A percentile compares a stretch with the other conserved stretches of the same genome.
Evolutionary conservation across 2,329 filamentous ascomycete species (phyloP).

Genomic region (Pezicula neosporulosa): DNA sequence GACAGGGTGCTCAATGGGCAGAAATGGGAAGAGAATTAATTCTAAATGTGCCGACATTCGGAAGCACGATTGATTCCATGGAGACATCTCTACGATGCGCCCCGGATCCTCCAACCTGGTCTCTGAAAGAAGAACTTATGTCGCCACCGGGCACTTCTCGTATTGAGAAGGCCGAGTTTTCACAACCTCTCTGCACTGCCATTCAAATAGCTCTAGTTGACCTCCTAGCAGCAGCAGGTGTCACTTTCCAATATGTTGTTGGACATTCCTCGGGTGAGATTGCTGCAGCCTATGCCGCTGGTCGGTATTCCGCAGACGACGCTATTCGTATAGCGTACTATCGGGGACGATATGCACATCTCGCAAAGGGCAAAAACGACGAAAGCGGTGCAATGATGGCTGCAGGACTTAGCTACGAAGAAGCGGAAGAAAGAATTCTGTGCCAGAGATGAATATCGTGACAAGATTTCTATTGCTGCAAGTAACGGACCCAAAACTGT

Average conservation of each 20-base stretch:
- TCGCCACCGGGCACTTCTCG: background rate
- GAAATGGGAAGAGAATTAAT: conserved; percentile 8
- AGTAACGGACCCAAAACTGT: conserved; percentile 13
- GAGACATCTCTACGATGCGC: background rate
- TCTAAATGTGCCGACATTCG: background rate
- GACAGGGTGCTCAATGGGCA: conserved; percentile 9
- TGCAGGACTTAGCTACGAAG: conserved; percentile 14
- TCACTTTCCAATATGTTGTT: background rate
- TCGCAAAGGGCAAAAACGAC: conserved; percentile 5
- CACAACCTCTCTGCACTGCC: background rate
- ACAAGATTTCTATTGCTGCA: conserved; percentile 22
- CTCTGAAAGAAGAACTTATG: background rate
- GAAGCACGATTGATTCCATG: background rate
- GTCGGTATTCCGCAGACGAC: conserved; percentile 17
- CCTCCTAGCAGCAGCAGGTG: conserved; percentile 15
- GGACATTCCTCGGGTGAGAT: conserved; percentile 2
- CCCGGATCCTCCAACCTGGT: background rate
- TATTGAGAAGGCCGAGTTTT: background rate
- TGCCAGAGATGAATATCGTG: conserved; percentile 2
- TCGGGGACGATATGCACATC: conserved; percentile 6
- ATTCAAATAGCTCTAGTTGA: background rate
- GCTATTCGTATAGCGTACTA: conserved; percentile 20
- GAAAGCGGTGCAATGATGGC: conserved; percentile 22
- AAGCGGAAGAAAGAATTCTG: conserved; percentile 14
- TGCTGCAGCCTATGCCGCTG: background rate